Base-by-base conservation (phyloP, 148 eudicot genomes). In the Amaranthus palmeri region DNA sequence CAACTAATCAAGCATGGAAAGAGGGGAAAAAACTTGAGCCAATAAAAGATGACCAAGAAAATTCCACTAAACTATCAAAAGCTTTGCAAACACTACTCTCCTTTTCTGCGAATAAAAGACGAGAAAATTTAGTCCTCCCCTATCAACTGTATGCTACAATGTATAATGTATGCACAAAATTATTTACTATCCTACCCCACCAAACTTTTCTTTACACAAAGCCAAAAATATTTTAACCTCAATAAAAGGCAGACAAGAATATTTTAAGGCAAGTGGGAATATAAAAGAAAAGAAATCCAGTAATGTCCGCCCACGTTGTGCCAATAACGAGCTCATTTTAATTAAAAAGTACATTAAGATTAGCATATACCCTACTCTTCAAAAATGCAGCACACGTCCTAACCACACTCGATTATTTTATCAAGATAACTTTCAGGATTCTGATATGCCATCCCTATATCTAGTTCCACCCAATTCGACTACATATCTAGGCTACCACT, bases 311-410 rank as follows among this genome's bases (percentile, higher is more conserved):
- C 40, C 70, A 76, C 69, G 52, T 53, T 61, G 13, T n/a, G 8
- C 10, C 69, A 40, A 70, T 55, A 54, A 64, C 36, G 49, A 71
- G 56, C 8, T 43, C 49, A 64, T 54, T 36, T 18, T 62, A 53
- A 15, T 54, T 1, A 63, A 62, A 70, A 36, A 8, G 41, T 40
- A 14, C 53, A 53, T 8, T 51, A 60, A 12, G 12, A 53, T 25
- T n/a, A 42, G 5, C 45, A 8, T 13, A 42, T 6, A 44, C 40
- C 18, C 15, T 51, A 15, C 10, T 44, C 63, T 51, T 13, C 25
- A 50, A 53, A 68, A 61, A 61, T 59, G 56, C 52, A 44, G 51
- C 62, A 46, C 69, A 73, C 69, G 57, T 44, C 54, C 76, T 5
- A 5, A 42, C 41, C 4, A 10, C 48, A 66, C 36, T 40, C 58